phyloP scores from a whole-genome alignment of 257 asterid species.

The Orobanche coerulescens region DNA sequence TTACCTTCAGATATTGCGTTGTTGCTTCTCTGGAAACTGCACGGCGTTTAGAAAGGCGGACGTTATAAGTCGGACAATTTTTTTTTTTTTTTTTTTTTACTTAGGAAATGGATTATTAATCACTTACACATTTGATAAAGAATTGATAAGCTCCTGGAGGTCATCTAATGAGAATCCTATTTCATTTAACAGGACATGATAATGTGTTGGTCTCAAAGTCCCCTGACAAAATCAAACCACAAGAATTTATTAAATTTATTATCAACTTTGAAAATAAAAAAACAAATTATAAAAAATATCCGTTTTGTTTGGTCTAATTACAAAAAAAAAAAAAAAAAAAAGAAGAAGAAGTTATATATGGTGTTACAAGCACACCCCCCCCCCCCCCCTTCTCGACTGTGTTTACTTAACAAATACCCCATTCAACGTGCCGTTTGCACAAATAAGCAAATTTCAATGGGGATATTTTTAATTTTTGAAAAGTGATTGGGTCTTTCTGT shows the following conservation, averaged over 20 bases:
- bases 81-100: not conserved
- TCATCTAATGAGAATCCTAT: conserved; percentile 41
- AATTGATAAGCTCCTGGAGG: conserved; percentile 39
- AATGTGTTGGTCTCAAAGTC: conserved; percentile 42
- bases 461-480: too few relatives aligned
- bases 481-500: not conserved
- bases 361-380: too few relatives aligned
- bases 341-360: too few relatives aligned
- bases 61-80: not conserved
- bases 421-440: too few relatives aligned
- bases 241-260: conserved; percentile 1
- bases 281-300: not conserved
- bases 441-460: too few relatives aligned
- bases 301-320: not conserved
- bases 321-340: not conserved
- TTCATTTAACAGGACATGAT: conserved; percentile 41
- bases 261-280: not conserved
- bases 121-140: conserved; percentile 34
- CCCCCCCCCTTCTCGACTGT: too few relatives aligned
- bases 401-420: too few relatives aligned
- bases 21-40: conserved; percentile 46
- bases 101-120: not conserved
- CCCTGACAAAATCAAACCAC: conserved; percentile 29
- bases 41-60: not conserved
- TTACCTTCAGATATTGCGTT: conserved; percentile 45